These are phyloP conservation scores for Dioscorea alata DNA, from an alignment of 106 monocot species.

Conservation along the genomic window DNA sequence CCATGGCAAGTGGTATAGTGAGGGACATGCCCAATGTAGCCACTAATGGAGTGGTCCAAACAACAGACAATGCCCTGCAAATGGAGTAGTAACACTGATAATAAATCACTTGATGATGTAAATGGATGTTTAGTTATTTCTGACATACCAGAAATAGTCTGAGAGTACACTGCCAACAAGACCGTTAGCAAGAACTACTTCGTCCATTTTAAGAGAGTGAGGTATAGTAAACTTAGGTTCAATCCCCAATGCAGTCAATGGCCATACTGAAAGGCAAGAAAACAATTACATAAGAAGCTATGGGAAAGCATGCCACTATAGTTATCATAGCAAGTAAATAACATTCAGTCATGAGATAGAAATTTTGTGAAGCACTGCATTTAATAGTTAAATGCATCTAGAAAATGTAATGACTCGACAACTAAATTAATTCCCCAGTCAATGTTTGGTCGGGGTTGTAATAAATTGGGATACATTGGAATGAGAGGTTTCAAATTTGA, in stretches of 20 bases:
- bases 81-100: background rate
- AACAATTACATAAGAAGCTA: background rate
- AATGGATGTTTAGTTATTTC: background rate
- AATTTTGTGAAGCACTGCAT: too few relatives aligned
- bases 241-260: conserved; percentile 79
- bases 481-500: too few relatives aligned
- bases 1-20: conserved; percentile 96
- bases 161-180: conserved; percentile 94
- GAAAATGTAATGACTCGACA: too few relatives aligned
- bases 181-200: conserved; percentile 94
- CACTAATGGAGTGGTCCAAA: conserved; percentile 98
- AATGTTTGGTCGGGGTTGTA: too few relatives aligned
- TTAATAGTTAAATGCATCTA: too few relatives aligned
- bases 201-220: conserved; percentile 87
- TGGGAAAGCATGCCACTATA: background rate
- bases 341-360: too few relatives aligned
- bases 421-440: too few relatives aligned
- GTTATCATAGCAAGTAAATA: too few relatives aligned
- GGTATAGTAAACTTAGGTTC: conserved; percentile 95
- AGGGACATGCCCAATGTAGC: conserved; percentile 97
- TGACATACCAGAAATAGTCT: conserved; percentile 91
- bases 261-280: conserved; percentile 71
- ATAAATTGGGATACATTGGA: too few relatives aligned
- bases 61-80: conserved; percentile 93
- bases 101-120: background rate